Evolutionary conservation across 495 filamentous ascomycete genomes (phyloP).

Genomic region (Lineolata rhizophorae): DNA sequence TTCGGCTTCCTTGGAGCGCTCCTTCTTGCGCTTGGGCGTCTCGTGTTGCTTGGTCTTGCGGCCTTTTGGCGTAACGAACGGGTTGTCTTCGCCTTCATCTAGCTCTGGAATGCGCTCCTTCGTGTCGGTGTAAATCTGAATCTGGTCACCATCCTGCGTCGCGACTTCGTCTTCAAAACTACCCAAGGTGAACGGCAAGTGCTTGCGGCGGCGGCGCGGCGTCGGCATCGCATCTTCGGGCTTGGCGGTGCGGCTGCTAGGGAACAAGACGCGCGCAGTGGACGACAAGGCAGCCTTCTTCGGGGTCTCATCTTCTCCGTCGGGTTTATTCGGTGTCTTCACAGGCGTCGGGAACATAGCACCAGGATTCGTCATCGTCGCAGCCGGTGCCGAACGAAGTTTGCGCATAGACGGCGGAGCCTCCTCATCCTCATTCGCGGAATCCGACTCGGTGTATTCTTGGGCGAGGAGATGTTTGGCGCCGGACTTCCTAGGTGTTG

Average conservation of each 20-base stretch:
- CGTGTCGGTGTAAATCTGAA: conserved; percentile 77
- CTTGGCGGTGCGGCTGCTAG: conserved; percentile 19
- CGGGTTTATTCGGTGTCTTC: conserved; percentile 68
- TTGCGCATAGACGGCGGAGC: conserved; percentile 7
- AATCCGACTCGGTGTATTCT: background rate
- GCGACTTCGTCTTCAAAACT: conserved; percentile 27
- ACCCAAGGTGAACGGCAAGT: conserved; percentile 48
- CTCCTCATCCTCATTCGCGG: conserved; percentile 6
- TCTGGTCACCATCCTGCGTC: conserved; percentile 22
- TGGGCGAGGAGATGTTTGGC: background rate
- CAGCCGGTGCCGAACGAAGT: conserved; percentile 7
- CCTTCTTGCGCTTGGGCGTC: conserved; percentile 1
- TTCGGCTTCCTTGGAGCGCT: conserved; percentile 12
- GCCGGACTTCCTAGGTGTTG: background rate
- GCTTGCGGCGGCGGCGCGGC: conserved; percentile 29
- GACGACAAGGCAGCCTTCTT: no score
- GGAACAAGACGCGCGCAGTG: conserved; percentile 61
- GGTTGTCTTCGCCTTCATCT: conserved; percentile 45
- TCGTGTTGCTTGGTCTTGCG: conserved; percentile 2
- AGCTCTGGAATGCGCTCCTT: conserved; percentile 62
- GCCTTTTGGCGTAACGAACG: conserved; percentile 30
- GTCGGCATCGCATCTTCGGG: conserved; percentile 36
- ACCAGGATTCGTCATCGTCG: background rate
- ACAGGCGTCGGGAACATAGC: conserved; percentile 66
- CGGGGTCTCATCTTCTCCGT: conserved; percentile 29